These are phyloP conservation scores for Fusarium globosum DNA, from an alignment of 2,329 filamentous ascomycete species.

Conservation along the genomic window DNA sequence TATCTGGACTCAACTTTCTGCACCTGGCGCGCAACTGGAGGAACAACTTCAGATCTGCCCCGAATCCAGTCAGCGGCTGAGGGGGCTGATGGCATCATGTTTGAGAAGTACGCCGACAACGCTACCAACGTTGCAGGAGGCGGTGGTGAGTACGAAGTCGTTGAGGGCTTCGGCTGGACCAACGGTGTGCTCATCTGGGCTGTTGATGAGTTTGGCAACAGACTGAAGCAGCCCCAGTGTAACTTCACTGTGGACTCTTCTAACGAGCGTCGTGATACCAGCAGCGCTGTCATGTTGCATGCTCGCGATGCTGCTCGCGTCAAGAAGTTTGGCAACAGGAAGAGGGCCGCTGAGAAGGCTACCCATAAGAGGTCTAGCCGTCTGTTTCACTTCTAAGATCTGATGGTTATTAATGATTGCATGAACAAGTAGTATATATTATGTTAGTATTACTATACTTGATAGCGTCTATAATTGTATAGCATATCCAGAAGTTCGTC, in stretches of 20 bases:
- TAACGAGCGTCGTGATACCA: slow-evolving; percentile 47
- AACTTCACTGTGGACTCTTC: slow-evolving; percentile 60
- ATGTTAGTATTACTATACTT: background rate
- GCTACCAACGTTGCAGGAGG: slow-evolving; percentile 69
- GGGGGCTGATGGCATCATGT: slow-evolving; percentile 68
- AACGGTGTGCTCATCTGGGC: slow-evolving; percentile 76
- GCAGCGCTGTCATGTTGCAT: slow-evolving; percentile 59
- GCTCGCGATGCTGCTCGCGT: slow-evolving; percentile 59
- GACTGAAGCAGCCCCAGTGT: slow-evolving; percentile 66
- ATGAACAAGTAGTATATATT: slow-evolving; percentile 6
- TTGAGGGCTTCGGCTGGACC: slow-evolving; percentile 77
- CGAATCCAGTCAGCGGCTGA: slow-evolving; percentile 59
- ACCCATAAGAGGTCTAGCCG: slow-evolving; percentile 28
- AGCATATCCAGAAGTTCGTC: background rate
- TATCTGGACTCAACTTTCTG: slow-evolving; percentile 76
- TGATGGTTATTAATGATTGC: background rate
- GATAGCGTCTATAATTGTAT: background rate
- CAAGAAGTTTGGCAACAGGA: slow-evolving; percentile 57
- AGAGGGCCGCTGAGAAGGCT: slow-evolving; percentile 26
- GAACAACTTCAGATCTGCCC: slow-evolving; percentile 64
- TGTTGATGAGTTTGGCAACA: slow-evolving; percentile 69
- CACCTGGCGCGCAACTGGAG: slow-evolving; percentile 76
- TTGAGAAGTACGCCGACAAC: slow-evolving; percentile 75
- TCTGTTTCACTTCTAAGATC: slow-evolving; percentile 12
- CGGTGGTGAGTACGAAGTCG: slow-evolving; percentile 76